These are phyloP conservation scores for Clitopilus hobsonii DNA, from an alignment of 768 basidiomycete genomes.

Conservation along the genomic window DNA sequence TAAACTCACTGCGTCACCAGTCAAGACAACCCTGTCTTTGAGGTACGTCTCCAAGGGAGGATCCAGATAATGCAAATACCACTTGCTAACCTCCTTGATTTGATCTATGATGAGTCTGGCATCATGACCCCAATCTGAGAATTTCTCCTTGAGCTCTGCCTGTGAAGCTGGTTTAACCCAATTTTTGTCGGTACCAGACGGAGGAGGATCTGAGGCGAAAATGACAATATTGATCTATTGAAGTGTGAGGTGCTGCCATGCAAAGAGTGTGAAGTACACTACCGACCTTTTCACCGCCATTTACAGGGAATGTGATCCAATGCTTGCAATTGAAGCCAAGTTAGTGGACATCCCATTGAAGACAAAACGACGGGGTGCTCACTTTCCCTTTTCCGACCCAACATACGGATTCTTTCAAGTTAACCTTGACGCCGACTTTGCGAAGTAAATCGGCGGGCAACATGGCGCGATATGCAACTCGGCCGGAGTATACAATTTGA, in stretches of 20 bases:
- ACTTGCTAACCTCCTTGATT: slow-evolving; percentile 41
- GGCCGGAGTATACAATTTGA: slow-evolving; percentile 36
- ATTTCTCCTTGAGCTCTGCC: slow-evolving; percentile 39
- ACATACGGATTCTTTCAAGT: slow-evolving; percentile 27
- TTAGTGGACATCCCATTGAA: background rate
- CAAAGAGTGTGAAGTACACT: slow-evolving; percentile 16
- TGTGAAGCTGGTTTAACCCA: slow-evolving; percentile 39
- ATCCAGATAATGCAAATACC: slow-evolving; percentile 45
- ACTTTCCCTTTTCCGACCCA: slow-evolving; percentile 46
- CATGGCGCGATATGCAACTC: slow-evolving; percentile 45
- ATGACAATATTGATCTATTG: slow-evolving; percentile 43
- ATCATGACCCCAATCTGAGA: slow-evolving; percentile 42
- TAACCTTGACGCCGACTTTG: slow-evolving; percentile 36
- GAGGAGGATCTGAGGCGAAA: slow-evolving; percentile 29
- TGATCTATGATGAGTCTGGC: slow-evolving; percentile 34
- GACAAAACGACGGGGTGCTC: slow-evolving; percentile 1
- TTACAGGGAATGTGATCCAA: slow-evolving; percentile 37
- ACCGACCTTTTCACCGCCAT: slow-evolving; percentile 24
- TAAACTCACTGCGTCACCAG: slow-evolving; percentile 52
- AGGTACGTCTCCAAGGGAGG: slow-evolving; percentile 41
- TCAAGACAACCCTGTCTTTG: slow-evolving; percentile 39
- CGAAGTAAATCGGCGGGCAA: slow-evolving; percentile 34
- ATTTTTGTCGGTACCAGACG: slow-evolving; percentile 9
- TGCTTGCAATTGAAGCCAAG: slow-evolving; percentile 32
- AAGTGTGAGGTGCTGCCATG: background rate